phyloP scores from a whole-genome alignment of 1,284 basidiomycete genomes.

The Heterobasidion annosum region DNA sequence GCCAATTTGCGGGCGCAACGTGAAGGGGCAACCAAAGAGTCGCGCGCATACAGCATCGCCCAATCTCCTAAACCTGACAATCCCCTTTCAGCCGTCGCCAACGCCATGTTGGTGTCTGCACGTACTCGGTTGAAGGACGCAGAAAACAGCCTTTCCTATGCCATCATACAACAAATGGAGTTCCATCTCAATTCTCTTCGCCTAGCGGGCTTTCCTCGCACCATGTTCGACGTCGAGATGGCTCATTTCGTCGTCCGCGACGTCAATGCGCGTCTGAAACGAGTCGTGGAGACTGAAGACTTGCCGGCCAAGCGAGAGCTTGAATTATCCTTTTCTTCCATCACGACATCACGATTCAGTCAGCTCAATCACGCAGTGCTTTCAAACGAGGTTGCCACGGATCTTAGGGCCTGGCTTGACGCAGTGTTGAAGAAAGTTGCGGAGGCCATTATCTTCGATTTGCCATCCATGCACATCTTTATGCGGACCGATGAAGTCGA shows the following conservation, averaged over 20 bases:
- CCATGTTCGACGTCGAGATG: conserved; percentile 63
- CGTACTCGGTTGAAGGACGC: conserved; percentile 57
- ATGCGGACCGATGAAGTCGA: conserved; percentile 61
- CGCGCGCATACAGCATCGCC: conserved; percentile 60
- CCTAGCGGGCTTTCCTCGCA: conserved; percentile 67
- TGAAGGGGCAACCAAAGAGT: conserved; percentile 65
- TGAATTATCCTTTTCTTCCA: conserved; percentile 60
- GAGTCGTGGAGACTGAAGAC: conserved; percentile 42
- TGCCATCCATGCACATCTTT: conserved; percentile 71
- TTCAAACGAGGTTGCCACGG: conserved; percentile 26
- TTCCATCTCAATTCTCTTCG: conserved; percentile 53
- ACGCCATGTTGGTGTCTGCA: conserved; percentile 74
- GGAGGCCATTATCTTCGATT: conserved; percentile 66
- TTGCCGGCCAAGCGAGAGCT: conserved; percentile 50
- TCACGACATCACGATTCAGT: conserved; percentile 63
- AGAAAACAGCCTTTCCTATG: conserved; percentile 47
- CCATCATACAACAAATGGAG: conserved; percentile 64
- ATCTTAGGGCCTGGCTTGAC: conserved; percentile 45
- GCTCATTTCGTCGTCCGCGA: conserved; percentile 61
- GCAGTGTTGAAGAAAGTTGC: conserved; percentile 45
- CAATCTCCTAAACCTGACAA: conserved; percentile 63
- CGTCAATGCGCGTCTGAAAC: conserved; percentile 59
- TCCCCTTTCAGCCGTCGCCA: conserved; percentile 73
- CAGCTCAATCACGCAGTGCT: conserved; percentile 42
- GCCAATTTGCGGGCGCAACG: conserved; percentile 65